Evolutionary conservation across 2,329 filamentous ascomycete genomes (phyloP).

Genomic region (Annulohypoxylon truncatum): DNA sequence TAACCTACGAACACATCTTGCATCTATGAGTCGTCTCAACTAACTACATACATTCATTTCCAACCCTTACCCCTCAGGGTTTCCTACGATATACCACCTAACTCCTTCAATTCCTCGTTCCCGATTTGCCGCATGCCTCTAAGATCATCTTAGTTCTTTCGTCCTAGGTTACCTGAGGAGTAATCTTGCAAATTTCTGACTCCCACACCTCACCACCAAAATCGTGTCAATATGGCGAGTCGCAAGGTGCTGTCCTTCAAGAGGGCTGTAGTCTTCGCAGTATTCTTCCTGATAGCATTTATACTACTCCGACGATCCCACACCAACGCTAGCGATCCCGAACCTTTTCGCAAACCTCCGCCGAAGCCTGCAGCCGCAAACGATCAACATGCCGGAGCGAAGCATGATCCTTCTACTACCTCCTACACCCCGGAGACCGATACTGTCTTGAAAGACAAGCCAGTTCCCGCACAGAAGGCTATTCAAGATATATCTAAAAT

Average conservation of each 20-base stretch:
- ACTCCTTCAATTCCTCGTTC: slow-evolving; percentile 14
- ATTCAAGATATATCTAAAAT: slow-evolving; percentile 77
- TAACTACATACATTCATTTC: slow-evolving; percentile 20
- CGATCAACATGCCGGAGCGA: slow-evolving; percentile 25
- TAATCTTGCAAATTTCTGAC: slow-evolving; percentile 5
- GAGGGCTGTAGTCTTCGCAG: slow-evolving; percentile 49
- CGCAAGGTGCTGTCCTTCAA: slow-evolving; percentile 51
- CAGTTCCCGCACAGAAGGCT: slow-evolving; percentile 67
- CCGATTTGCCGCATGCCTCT: slow-evolving; percentile 30
- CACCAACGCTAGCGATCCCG: slow-evolving; percentile 43
- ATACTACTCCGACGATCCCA: slow-evolving; percentile 51
- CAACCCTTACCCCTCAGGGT: not conserved
- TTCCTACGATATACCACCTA: slow-evolving; percentile 11
- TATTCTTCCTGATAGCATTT: slow-evolving; percentile 51
- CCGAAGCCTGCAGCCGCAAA: slow-evolving; percentile 42
- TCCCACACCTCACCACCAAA: not conserved
- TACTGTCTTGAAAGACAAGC: slow-evolving; percentile 37
- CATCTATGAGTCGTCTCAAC: slow-evolving; percentile 5
- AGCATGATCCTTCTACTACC: slow-evolving; percentile 41
- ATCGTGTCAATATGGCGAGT: slow-evolving; percentile 20
- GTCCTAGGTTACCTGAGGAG: slow-evolving; percentile 12
- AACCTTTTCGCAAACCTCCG: slow-evolving; percentile 44
- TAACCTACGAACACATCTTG: slow-evolving; percentile 13
- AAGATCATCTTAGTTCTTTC: slow-evolving; percentile 8
- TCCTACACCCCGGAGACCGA: slow-evolving; percentile 30